Base-by-base conservation (phyloP, 108 stramenopile species). In the Poteriospumella lacustris region DNA sequence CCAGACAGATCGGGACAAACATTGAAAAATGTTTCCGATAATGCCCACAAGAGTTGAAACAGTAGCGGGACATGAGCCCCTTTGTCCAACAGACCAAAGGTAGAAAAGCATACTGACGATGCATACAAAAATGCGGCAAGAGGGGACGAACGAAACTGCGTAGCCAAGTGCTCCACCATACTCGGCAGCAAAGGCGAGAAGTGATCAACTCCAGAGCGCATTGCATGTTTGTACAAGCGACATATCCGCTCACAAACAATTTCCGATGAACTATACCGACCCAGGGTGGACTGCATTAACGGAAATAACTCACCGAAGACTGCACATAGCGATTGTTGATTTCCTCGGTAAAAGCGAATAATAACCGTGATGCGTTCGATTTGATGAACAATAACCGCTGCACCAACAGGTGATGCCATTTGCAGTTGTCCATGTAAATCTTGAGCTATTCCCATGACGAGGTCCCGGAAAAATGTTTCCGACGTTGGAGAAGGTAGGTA, bases 121-220 rank as follows among this genome's bases (percentile, higher is more conserved):
- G 47, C 70, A 73, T 73, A 73, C 26, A 73, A 5, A 38, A 73
- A 73, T 3, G 44, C 9, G 31, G 70, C 38, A 5, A 52, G 26
- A n/a, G 43, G 70, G 15, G 3, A 29, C 3, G 9, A 29, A 5
- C 26, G 5, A 38, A 42, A 73, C 26, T 52, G 70, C 9, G 12
- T 44, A 9, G 12, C 33, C 36, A 73, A 3, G 3, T 42, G 42
- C 3, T 24, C 31, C 15, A 33, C 42, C 70, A 73, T 9, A 5
- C 3, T 5, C 42, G 43, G 44, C 41, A 73, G 31, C 12, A 42
- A 19, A n/a, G 5, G 12, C 41, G 36, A 34, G 3, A 33, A 34
- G 5, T 52, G 9, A 33, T 52, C 28, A 5, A 9, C 5, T 3
- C 3, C 5, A 38, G 5, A 19, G 9, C 42, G 38, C 36, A 73